A percentile compares a stretch with the other conserved stretches of the same genome.
phyloP scores from a whole-genome alignment of 1,139 yeast species.

The Scheffersomyces titani region DNA sequence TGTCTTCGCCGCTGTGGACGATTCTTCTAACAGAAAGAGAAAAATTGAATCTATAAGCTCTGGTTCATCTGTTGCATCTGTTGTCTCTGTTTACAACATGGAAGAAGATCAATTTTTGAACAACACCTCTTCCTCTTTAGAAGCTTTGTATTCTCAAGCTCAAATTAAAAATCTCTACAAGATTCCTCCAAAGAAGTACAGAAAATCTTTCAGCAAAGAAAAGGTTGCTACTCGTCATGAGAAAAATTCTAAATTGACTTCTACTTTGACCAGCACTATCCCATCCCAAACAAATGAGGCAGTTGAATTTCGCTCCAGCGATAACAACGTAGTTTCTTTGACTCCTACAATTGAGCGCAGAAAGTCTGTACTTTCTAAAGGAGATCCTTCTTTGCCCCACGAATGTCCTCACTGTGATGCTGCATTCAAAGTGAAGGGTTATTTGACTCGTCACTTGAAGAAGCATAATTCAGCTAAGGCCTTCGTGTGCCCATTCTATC shows the following conservation, averaged over 20 bases:
- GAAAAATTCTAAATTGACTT: neutral
- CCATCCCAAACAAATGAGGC: neutral
- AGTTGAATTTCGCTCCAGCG: neutral
- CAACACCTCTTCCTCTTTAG: neutral
- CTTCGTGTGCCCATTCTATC: constrained; percentile 55
- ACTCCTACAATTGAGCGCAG: constrained; percentile 1
- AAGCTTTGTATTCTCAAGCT: neutral
- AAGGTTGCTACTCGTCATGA: neutral
- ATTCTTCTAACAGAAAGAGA: constrained; percentile 9
- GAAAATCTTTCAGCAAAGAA: neutral
- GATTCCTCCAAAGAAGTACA: neutral
- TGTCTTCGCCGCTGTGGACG: neutral
- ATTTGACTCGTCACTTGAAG: constrained; percentile 56
- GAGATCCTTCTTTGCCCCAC: constrained; percentile 11
- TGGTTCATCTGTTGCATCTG: constrained; percentile 2
- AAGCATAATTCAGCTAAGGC: constrained; percentile 54
- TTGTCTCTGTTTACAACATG: neutral
- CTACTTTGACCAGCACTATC: neutral
- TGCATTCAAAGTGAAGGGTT: constrained; percentile 55
- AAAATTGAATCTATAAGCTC: constrained; percentile 10
- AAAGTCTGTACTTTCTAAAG: neutral
- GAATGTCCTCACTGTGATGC: constrained; percentile 50
- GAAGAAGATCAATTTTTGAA: neutral
- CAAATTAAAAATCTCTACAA: neutral
- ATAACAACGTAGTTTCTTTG: neutral